Percentiles rank a stretch among this genome's conserved stretches.
Conservation (phyloP, 2,329 filamentous ascomycete genomes). For the Alternaria rosae region DNA sequence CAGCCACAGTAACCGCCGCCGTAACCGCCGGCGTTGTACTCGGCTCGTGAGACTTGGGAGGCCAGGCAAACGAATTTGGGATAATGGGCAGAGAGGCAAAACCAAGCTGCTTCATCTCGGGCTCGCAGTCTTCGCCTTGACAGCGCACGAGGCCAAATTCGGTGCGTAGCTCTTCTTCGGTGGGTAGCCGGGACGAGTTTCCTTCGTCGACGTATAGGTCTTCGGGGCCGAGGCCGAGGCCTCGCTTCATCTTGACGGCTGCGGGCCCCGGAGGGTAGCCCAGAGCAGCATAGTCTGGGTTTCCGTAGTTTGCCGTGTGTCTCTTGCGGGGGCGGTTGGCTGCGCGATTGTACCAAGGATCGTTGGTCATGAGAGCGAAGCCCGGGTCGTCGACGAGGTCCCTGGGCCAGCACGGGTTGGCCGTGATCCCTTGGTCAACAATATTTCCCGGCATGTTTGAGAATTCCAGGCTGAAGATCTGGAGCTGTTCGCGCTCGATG, state of each 20-base stretch:
- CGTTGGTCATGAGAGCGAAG: background rate
- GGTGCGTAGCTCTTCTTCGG: background rate
- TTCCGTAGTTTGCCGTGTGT: background rate
- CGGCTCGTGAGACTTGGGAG: too few relatives aligned
- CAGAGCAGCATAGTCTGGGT: background rate
- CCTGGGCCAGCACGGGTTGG: background rate
- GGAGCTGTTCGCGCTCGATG: background rate
- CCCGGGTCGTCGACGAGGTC: background rate
- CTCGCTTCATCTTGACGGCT: background rate
- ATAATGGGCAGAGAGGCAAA: slow-evolving; percentile 1
- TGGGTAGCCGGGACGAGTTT: background rate
- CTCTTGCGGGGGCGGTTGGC: background rate
- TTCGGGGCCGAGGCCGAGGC: background rate
- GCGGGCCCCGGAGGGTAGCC: background rate
- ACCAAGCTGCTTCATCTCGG: slow-evolving; percentile 2
- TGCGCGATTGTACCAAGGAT: slow-evolving; percentile 1
- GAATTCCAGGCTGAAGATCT: background rate
- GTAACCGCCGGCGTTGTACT: too few relatives aligned
- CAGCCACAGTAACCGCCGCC: too few relatives aligned
- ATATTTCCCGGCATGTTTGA: background rate
- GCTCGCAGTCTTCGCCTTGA: background rate
- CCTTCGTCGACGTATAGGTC: background rate
- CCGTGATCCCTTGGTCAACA: background rate
- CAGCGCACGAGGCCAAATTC: slow-evolving; percentile 2
- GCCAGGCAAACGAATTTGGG: too few relatives aligned